Base-by-base conservation (phyloP, 2,329 filamentous ascomycete species). In the Apiospora arundinis region DNA sequence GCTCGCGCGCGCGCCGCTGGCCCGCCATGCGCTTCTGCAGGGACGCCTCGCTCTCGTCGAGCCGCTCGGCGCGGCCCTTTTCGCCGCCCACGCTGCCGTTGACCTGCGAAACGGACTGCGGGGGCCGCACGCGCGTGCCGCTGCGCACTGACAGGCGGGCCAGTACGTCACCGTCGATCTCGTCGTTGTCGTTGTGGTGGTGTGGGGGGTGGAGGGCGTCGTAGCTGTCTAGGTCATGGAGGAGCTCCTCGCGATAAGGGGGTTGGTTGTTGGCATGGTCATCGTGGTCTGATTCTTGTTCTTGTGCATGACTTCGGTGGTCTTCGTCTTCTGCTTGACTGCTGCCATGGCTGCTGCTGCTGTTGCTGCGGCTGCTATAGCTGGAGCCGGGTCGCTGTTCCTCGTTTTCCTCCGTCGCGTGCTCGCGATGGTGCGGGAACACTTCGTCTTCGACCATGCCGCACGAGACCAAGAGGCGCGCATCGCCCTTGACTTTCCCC, bases 31-130 rank as follows among this genome's bases (percentile, higher is more conserved):
- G 79, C 78, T 85, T 87, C 72, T 82, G 79, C 48, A 84, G 76
- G 81, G 87, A 86, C 74, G 87, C 86, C 1, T 85, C 83, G 2
- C 85, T 87, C 77, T 90, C 87, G 21, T 83, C 80, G 8, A 82
- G 80, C n/a, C 84, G 82, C 77, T 90, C 88, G 6, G 86, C 85
- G 73, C 83, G 80, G 0, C 88, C 86, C 71, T 87, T 88, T 74
- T 89, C 88, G 1, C 88, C 88, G 23, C 87, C 84, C 0, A 89
- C 82, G 71, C 86, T 88, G 60, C 86, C 87, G 68, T 90, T 90
- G 72, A 89, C 85, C 65, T 88, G 83, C 11, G 87, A 86, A 1
- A 78, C 73, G 2, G 73, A 72, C 73, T 84, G 82, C 21, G 81
- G 74, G 48, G 81, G 82, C 0, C 82, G 78, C 23, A 81, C 75